phyloP scores from a whole-genome alignment of 495 filamentous ascomycete genomes.

The Neurospora hispaniola region DNA sequence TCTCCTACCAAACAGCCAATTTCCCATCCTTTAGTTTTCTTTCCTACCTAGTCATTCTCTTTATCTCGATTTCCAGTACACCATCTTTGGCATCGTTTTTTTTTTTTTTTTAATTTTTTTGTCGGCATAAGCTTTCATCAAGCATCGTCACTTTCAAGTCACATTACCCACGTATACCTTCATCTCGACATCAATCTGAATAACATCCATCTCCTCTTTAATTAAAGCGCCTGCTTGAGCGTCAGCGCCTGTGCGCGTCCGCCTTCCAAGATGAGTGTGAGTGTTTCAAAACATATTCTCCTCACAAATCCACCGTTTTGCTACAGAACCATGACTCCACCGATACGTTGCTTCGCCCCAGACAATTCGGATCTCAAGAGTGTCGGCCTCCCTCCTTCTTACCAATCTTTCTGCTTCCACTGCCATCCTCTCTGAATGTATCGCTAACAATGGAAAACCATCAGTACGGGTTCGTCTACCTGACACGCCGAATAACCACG shows the following conservation, averaged over 20 bases:
- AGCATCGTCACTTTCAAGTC: not conserved
- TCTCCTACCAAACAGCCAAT: not conserved
- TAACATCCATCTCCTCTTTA: not conserved
- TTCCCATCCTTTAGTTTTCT: not conserved
- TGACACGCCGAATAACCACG: not conserved
- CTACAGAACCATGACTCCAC: conserved; percentile 2
- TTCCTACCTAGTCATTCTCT: not conserved
- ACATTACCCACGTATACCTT: not conserved
- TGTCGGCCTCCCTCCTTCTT: not conserved
- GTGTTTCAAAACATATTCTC: conserved; percentile 16
- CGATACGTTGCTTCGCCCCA: not conserved
- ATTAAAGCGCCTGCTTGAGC: not conserved
- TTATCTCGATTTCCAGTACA: not conserved
- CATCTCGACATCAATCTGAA: not conserved
- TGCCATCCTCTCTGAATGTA: not conserved
- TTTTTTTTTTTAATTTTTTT: not conserved
- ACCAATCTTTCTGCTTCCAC: not conserved
- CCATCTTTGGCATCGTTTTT: not conserved
- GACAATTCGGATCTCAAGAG: not conserved
- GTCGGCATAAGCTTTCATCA: not conserved
- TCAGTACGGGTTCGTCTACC: conserved; percentile 19
- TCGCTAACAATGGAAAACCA: conserved; percentile 17
- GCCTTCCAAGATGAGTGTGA: conserved; percentile 35
- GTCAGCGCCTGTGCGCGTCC: conserved; percentile 4
- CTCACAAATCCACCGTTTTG: conserved; percentile 5